Percentiles rank a stretch among this genome's conserved stretches.
Conservation (phyloP, 2,329 filamentous ascomycete genomes). For the Sphaceloma murrayae region DNA sequence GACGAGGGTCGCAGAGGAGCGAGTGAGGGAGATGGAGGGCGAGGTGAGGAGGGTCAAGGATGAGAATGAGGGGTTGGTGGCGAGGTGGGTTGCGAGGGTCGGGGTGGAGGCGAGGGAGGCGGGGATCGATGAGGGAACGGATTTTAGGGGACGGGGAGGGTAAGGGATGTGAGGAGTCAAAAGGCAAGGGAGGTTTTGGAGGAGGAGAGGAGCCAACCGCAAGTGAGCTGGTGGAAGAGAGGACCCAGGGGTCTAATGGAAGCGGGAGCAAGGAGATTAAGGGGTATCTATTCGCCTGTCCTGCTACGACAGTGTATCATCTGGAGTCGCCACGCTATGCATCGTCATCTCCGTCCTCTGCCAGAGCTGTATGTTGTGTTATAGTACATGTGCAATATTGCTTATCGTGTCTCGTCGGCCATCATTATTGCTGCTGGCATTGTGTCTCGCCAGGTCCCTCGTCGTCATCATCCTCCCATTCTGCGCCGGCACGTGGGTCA, state of each 20-base stretch:
- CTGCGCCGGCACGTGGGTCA: slow-evolving; percentile 56
- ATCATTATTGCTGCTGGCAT: slow-evolving; percentile 58
- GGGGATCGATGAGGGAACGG: slow-evolving; percentile 18
- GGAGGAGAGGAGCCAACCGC: background rate
- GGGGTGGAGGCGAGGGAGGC: slow-evolving; percentile 56
- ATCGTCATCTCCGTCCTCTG: background rate
- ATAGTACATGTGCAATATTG: slow-evolving; percentile 12
- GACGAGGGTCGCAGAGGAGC: slow-evolving; percentile 66
- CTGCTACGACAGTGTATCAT: background rate
- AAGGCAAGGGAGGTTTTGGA: background rate
- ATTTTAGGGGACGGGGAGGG: background rate
- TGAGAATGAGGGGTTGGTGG: slow-evolving; percentile 83
- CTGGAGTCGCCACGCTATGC: background rate
- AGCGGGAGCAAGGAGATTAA: too few species aligned
- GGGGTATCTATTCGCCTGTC: slow-evolving; percentile 3
- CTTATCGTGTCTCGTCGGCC: background rate
- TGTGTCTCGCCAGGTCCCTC: slow-evolving; percentile 54
- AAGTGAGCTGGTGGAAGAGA: background rate
- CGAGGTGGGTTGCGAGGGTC: slow-evolving; percentile 85
- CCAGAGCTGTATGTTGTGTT: background rate
- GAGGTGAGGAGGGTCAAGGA: slow-evolving; percentile 59
- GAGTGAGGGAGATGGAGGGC: slow-evolving; percentile 24
- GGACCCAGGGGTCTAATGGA: background rate
- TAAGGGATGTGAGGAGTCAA: background rate
- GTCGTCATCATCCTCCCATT: slow-evolving; percentile 64